A percentile compares a stretch with the other conserved stretches of the same genome.
These are phyloP conservation scores for Zalerion maritima DNA, from an alignment of 495 filamentous ascomycete genomes.

Conservation along the genomic window DNA sequence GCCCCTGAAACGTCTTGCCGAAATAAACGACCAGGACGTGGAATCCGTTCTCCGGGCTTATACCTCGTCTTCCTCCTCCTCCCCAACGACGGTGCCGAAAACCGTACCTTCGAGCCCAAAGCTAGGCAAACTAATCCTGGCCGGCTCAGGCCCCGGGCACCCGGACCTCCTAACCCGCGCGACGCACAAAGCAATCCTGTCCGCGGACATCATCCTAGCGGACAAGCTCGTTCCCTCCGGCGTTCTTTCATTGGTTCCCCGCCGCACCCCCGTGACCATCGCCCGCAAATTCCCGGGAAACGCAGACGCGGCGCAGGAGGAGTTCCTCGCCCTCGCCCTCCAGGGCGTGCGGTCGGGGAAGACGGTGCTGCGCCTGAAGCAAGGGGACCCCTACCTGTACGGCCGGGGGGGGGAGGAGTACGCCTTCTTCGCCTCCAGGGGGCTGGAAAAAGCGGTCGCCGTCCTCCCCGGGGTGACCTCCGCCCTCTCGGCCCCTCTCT, in stretches of 20 bases:
- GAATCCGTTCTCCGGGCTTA: conserved; percentile 58
- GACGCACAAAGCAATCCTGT: conserved; percentile 70
- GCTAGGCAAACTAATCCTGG: conserved; percentile 64
- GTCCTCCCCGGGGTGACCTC: conserved; percentile 87
- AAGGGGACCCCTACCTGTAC: conserved; percentile 94
- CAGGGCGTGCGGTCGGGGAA: conserved; percentile 55
- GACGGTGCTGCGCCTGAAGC: conserved; percentile 79
- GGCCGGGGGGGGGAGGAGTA: conserved; percentile 88
- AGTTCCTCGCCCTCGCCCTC: conserved; percentile 70
- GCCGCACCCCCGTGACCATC: conserved; percentile 77
- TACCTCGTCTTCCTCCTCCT: conserved; percentile 7
- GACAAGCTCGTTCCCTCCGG: conserved; percentile 90
- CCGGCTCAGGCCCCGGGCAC: conserved; percentile 86
- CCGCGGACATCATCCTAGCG: conserved; percentile 76
- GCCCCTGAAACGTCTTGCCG: conserved; percentile 70
- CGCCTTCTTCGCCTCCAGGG: conserved; percentile 63
- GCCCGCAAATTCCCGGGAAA: conserved; percentile 97
- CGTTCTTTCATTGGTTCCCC: conserved; percentile 78
- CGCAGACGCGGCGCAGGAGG: conserved; percentile 82
- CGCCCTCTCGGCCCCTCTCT: conserved; percentile 72
- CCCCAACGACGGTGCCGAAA: conserved; percentile 2
- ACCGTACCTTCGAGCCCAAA: conserved; percentile 3
- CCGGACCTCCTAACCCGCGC: conserved; percentile 83
- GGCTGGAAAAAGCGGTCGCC: conserved; percentile 40
- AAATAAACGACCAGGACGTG: conserved; percentile 66